These are phyloP conservation scores for Metschnikowia peoriensis DNA, from an alignment of 805 yeast species.

Conservation along the genomic window DNA sequence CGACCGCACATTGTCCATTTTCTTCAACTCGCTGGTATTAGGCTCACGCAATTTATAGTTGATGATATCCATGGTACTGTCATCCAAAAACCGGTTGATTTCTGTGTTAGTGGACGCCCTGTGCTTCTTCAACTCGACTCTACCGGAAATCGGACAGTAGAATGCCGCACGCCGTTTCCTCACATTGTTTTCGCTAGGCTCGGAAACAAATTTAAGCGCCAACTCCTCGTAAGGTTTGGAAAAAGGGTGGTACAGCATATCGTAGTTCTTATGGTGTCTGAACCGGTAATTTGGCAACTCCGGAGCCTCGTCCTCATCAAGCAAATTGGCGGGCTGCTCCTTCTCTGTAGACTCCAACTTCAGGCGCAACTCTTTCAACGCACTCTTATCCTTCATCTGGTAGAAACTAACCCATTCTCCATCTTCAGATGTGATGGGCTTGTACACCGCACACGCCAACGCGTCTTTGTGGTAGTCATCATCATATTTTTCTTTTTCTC, in stretches of 20 bases:
- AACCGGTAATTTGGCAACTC: constrained; percentile 48
- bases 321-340: constrained; percentile 40
- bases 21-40: constrained; percentile 62
- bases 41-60: constrained; percentile 69
- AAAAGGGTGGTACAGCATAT: constrained; percentile 55
- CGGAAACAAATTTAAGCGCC: constrained; percentile 55
- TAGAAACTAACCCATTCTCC: constrained; percentile 72
- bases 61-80: constrained; percentile 58
- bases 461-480: constrained; percentile 34
- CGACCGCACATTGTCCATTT: constrained; percentile 66
- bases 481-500: constrained; percentile 27
- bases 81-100: constrained; percentile 53
- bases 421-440: constrained; percentile 69
- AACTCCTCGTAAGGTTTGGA: constrained; percentile 58
- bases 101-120: constrained; percentile 62
- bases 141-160: constrained; percentile 76
- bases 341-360: constrained; percentile 39
- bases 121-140: constrained; percentile 80
- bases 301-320: constrained; percentile 44
- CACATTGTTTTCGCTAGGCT: constrained; percentile 14
- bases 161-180: constrained; percentile 56
- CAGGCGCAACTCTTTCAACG: constrained; percentile 24
- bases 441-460: constrained; percentile 61
- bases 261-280: constrained; percentile 74
- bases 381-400: constrained; percentile 27